These are phyloP conservation scores for Fonsecaea monophora DNA, from an alignment of 2,329 filamentous ascomycete genomes.

Conservation along the genomic window DNA sequence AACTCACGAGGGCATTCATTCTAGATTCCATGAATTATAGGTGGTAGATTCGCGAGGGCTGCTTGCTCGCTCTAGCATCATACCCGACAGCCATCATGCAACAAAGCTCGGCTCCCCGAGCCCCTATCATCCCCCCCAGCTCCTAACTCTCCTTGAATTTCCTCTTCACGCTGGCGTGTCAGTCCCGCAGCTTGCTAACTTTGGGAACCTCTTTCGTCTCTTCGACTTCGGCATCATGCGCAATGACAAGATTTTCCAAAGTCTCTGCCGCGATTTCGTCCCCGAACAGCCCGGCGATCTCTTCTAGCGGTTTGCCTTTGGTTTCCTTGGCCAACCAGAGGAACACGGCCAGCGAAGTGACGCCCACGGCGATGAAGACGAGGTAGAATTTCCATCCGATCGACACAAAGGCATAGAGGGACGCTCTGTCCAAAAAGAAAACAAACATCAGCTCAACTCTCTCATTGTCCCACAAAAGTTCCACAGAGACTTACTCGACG, in stretches of 20 bases:
- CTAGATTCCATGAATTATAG: too few species aligned
- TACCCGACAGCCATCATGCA: too few species aligned
- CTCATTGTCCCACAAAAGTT: neutral
- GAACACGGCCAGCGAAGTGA: slow-evolving; percentile 20
- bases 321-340: slow-evolving; percentile 40
- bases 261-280: slow-evolving; percentile 4
- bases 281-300: slow-evolving; percentile 42
- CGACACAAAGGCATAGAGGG: slow-evolving; percentile 41
- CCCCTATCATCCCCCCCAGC: too few species aligned
- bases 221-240: slow-evolving; percentile 3
- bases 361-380: slow-evolving; percentile 28
- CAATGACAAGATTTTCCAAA: slow-evolving; percentile 1
- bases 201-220: neutral
- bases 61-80: too few species aligned
- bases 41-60: too few species aligned
- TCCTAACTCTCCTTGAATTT: neutral
- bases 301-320: slow-evolving; percentile 43
- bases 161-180: neutral
- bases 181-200: neutral
- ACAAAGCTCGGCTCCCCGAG: too few species aligned
- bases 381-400: slow-evolving; percentile 45
- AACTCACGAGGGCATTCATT: too few species aligned
- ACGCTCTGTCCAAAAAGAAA: neutral
- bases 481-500: slow-evolving; percentile 1
- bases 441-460: neutral